Base-by-base conservation (phyloP, 2,329 filamentous ascomycete species). In the Fusarium sp. region DNA sequence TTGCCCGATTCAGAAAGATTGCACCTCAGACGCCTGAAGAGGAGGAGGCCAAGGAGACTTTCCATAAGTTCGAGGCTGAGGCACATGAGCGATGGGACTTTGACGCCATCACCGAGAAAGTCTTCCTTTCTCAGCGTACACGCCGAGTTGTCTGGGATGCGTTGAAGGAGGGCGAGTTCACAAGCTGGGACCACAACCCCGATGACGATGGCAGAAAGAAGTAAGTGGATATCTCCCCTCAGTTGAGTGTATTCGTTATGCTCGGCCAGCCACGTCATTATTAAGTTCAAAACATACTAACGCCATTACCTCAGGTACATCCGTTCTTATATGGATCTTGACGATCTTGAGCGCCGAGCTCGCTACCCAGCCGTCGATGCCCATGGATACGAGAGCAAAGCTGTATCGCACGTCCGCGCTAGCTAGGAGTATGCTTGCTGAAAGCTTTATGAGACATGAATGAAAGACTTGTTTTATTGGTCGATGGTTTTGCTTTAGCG, bases 141-240 rank as follows among this genome's bases (percentile, higher is more conserved):
- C 88, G 94, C 16, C 87, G 91, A 53, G 81, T 97, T 11, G 92
- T 93, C 27, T 97, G 93, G 90, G 88, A 87, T 42, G 93, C 94
- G 1, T 84, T 98, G 69, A 92, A 89, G 77, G 82, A 90, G 79
- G 94, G 94, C 58, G 84, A 84, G 37, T 93, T 93, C 72, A 92
- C 92, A 41, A 88, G 89, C 77, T 98, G 94, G 94, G 94, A 98
- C 80, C 92, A 91, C 80, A 88, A 94, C 81, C 93, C 93, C 1
- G 81, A 86, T 5, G 89, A 92, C 71, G 88, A 93, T 75, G 92
- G 90, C 27, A 83, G 86, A 49, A 84, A 88, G 71, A 92, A 91
- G 85, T 90, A 82, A 80, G 85, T 81, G 25, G 21, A 50, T 21
- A 43, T 34, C 18, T 21, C 55, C 28, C 18, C 23, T 20, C 30